Evolutionary conservation across 1,284 basidiomycete genomes (phyloP), one percentile per base, ranked within the genome.

Genomic region (Xerocomus alliaceus): DNA sequence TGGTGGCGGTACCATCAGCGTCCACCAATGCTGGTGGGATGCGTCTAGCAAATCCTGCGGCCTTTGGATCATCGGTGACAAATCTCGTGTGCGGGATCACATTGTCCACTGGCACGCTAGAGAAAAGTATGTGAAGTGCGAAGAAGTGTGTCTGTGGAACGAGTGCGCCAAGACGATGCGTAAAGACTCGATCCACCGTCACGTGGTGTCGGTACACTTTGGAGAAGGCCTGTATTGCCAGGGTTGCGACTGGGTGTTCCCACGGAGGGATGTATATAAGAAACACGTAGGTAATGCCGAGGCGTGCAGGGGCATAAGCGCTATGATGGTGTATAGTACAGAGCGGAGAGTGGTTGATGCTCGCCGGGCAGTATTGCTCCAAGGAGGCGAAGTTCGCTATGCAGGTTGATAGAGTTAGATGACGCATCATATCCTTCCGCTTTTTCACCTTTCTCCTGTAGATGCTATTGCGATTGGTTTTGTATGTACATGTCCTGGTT

Each of bases 21-120:
- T 66, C 41, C 56, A 65, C 10, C 15, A 56, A 48, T 67, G 65
- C n/a, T 53, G 35, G 9, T 66, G 65, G 65, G 41, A 35, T 4
- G 28, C 24, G 22, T 39, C 53, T 10, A 24, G 29, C 22, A n/a
- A 34, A 28, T 58, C 65, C 0, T 66, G 65, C 20, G 62, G 55
- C 9, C 58, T 66, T 56, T 66, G 65, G 65, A 55, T 66, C 13
- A 26, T 50, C 5, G 52, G 52, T 11, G 44, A 44, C 49, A 56
- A 45, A 20, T 8, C 42, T 10, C 11, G n/a, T 2, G 31, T 11
- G 8, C n/a, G 41, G 10, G 22, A 0, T 13, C 35, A 26, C 3
- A 4, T 22, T 4, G 20, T n/a, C n/a, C n/a, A n/a, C n/a, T n/a
- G n/a, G n/a, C n/a, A n/a, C n/a, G n/a, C n/a, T n/a, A n/a, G n/a